Base-by-base conservation (phyloP, 108 stramenopile species). In the Nitzschia palea region DNA sequence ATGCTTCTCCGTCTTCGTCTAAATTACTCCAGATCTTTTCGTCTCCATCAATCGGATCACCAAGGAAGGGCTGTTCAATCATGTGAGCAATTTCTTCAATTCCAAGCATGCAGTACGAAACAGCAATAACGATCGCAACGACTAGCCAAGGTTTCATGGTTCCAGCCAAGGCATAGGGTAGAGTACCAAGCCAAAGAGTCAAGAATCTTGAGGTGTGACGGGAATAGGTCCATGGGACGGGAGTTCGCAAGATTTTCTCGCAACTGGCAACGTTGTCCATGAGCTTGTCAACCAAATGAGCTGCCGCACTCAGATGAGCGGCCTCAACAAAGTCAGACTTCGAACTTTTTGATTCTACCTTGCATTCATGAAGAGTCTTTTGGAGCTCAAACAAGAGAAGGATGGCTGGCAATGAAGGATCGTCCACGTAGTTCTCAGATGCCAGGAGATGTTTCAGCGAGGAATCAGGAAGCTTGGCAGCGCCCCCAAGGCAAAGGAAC, bases 171-270 rank as follows among this genome's bases (percentile, higher is more conserved):
- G 82, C 84, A 54, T 86, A 70, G 3, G 88, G 88, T 40, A 89
- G 74, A 22, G 81, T 69, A 22, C 84, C 68, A 28, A 87, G 62
- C 85, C 85, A 90, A 17, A 75, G 60, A 10, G 80, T 70, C 48
- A 90, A 80, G 82, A 86, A 90, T 15, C 86, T 79, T 14, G 82
- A 77, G 4, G 89, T 83, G 65, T 87, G 86, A 36, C 83, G 78
- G 26, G 81, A 55, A 52, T 84, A 86, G 51, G 80, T 77, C 25
- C 76, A 71, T 4, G 88, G 85, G 15, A 86, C 75, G 9, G 85
- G 81, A 45, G 85, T 84, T n/a, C 77, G 71, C 26, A 83, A 63
- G 26, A 83, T 75, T 36, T 74, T 70, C 61, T 83, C 84, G 37
- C 37, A 68, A 5, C 31, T 36, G 31, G 78, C 79, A 54, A 85